Base-by-base conservation (phyloP, 176 grass and related monocot species). In the Aegilops bicornis region DNA sequence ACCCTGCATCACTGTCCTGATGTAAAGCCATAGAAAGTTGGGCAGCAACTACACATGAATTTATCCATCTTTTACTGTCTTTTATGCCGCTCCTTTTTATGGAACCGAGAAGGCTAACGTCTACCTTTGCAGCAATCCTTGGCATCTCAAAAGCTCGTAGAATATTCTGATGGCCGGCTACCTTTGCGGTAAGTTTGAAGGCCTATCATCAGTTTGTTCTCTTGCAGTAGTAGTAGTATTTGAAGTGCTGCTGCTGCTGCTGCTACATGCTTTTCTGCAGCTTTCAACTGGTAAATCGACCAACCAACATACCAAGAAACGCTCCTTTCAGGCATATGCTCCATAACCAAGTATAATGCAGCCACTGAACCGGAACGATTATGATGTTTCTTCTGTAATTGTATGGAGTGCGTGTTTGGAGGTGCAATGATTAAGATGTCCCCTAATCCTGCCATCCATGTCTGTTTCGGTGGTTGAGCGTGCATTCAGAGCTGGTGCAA, bases 381-480 rank as follows among this genome's bases (percentile, higher is more conserved):
- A 23, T 52, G 15, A 19, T 58, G 4, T 74, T 84, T 64, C 3
- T 64, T 84, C 23, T 48, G 17, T 54, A 54, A 50, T 11, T 45
- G 5, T 68, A 10, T 56, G 23, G 47, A 19, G 45, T 3, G 2
- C 14, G 9, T 66, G 30, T 58, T 48, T 45, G 81, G 67, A 86
- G 83, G 48, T 39, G 72, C 52, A 78, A 86, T 90, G 72, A 90
- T 83, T 82, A 39, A 32, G 73, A 64, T 69, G 36, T 30, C 52
- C 50, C 50, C 71, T 70, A 35, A 90, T 85, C 58, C 87, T 45
- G 59, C 43, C 82, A 56, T 15, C n/a, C 66, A 11, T 65, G 84
- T 74, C 66, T 73, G 58, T 74, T 79, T 10, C 24, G 80, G 89
- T 87, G 43, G 85, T 78, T 80, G 85, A 80, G 85, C 76, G 36